Evolutionary conservation across 257 asterid species (phyloP).

Genomic region (Cynanchum wilfordii): DNA sequence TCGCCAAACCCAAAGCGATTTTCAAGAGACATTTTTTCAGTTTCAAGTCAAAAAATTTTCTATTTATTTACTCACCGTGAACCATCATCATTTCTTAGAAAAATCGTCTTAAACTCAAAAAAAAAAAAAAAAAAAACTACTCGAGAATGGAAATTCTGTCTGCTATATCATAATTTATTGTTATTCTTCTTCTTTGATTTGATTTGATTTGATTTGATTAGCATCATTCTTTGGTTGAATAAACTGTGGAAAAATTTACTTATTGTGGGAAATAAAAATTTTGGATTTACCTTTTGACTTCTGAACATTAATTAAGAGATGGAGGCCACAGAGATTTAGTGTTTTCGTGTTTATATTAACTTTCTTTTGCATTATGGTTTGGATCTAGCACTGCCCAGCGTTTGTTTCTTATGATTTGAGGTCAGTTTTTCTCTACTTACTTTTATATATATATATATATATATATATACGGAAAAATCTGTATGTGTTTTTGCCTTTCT

Average conservation of each 20-base stretch:
- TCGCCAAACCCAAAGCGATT: neutral
- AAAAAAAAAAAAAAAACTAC: neutral
- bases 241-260: neutral
- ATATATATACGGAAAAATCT: neutral
- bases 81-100: neutral
- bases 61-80: too few relatives aligned
- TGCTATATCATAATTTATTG: neutral
- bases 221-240: neutral
- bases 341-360: neutral
- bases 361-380: neutral
- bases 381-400: neutral
- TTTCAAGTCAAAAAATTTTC: neutral
- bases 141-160: neutral
- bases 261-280: neutral
- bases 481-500: neutral
- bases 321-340: slow-evolving; percentile 34
- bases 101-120: too few relatives aligned
- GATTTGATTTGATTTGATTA: neutral
- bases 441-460: too few relatives aligned
- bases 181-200: neutral
- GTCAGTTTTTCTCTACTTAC: neutral
- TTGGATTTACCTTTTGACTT: slow-evolving; percentile 1
- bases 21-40: neutral
- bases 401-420: neutral
- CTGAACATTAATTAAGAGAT: slow-evolving; percentile 9